Evolutionary conservation across 129 eudicot species (phyloP).

Genomic region (Flaveria linearis): DNA sequence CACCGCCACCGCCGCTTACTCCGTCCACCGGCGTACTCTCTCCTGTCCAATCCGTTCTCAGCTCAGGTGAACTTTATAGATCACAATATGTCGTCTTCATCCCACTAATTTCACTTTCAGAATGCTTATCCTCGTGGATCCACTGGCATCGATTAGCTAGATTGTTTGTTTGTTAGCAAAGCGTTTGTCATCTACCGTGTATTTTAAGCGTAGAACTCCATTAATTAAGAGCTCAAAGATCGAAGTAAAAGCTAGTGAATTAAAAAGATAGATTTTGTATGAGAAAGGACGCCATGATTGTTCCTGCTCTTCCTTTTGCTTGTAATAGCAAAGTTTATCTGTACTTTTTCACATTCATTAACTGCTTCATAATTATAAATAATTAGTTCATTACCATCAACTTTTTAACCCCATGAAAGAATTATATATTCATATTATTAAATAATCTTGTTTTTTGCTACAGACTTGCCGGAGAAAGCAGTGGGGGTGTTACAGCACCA

Average conservation of each 20-base stretch:
- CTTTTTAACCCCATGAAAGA: too few relatives aligned
- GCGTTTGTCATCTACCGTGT: slow-evolving; percentile 28
- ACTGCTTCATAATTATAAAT: slow-evolving; percentile 25
- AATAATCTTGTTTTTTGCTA: not conserved
- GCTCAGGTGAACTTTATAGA: slow-evolving; percentile 49
- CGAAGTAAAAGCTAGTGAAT: slow-evolving; percentile 36
- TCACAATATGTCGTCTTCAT: not conserved
- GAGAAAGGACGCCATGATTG: slow-evolving; percentile 63
- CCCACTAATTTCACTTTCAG: slow-evolving; percentile 15
- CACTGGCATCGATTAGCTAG: slow-evolving; percentile 31
- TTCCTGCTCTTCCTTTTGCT: slow-evolving; percentile 39
- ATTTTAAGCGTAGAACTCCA: slow-evolving; percentile 28
- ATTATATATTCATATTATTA: not conserved
- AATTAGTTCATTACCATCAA: not conserved
- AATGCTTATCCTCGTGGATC: slow-evolving; percentile 33
- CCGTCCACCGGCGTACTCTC: slow-evolving; percentile 73
- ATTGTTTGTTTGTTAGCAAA: slow-evolving; percentile 17
- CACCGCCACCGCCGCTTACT: slow-evolving; percentile 69
- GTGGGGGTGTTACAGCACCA: slow-evolving; percentile 20
- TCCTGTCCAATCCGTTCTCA: slow-evolving; percentile 74
- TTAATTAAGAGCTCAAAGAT: slow-evolving; percentile 38
- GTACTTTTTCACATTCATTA: slow-evolving; percentile 8
- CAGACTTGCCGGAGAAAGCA: slow-evolving; percentile 66
- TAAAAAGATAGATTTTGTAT: slow-evolving; percentile 42
- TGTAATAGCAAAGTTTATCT: slow-evolving; percentile 43